Evolutionary conservation across 352 stramenopile genomes (phyloP), one percentile per base, ranked within the genome.

Genomic region (Phytophthora litchii): DNA sequence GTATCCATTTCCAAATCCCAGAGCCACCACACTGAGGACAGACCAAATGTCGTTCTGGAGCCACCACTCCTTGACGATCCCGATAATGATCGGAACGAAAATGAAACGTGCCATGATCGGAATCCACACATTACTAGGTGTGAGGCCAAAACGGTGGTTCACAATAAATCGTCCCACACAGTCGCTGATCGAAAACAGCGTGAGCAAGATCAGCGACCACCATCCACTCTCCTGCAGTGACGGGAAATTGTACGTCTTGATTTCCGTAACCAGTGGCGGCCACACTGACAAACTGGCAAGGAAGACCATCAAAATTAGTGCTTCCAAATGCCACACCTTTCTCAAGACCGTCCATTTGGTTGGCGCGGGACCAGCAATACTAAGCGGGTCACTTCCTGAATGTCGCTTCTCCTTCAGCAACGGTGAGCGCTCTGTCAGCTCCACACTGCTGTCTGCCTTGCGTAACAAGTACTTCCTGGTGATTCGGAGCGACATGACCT

Each of bases 1-100:
- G 63, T 92, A 93, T 3, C 86, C 86, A 62, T 95, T 95, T 25
- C 80, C 84, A 58, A 87, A 74, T 12, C 86, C 86, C n/a, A 92
- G 65, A 8, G 87, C 44, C 20, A 72, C 14, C 9, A 93, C 77
- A 44, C 87, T 89, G 7, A 92, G 50, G 20, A 95, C 58, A 1
- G 86, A 91, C 70, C 80, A 92, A 40, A 74, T 63, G 54, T 93
- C 81, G 62, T 80, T 83, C 37, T 81, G 89, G 35, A 91, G 77
- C 64, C 69, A 86, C 54, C 70, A 72, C 29, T 73, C 76, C 53
- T 91, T 85, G 56, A 93, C 81, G 23, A 89, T 88, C 17, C 67
- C 68, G 21, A 91, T 76, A 61, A 91, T 79, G 54, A 88, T 73
- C 4, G 84, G 84, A 14, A 91, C 72, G 8, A 93, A 72, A 46